Evolutionary conservation across 2,329 filamentous ascomycete genomes (phyloP), one percentile per base, ranked within the genome.

Genomic region (Colletotrichum abscissum): DNA sequence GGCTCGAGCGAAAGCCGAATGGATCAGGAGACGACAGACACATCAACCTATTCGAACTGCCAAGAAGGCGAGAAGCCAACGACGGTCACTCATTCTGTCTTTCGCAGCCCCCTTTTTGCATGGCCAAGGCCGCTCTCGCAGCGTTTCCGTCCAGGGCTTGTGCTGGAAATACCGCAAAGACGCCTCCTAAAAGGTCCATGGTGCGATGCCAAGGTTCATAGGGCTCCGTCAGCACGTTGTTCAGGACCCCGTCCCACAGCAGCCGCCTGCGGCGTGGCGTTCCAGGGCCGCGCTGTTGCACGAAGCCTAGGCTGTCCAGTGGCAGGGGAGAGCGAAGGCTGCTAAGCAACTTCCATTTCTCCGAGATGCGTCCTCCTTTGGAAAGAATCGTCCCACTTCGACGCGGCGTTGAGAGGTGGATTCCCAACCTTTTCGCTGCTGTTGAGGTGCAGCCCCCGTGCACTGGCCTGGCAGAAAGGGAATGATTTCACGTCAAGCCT

Each of bases 301-400:
- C 60, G 69, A 59, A 67, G 30, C 70, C 70, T 67, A 62, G 70
- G 65, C 26, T 42, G 49, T 42, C 49, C 22, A 11, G 38, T 24
- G 9, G 14, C 26, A 49, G 46, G 52, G 19, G 54, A 22, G 62
- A 64, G 14, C 16, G 3, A 49, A 33, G 19, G 55, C 46, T n/a
- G 63, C 65, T 54, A 59, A 63, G 58, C 58, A 69, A 26, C 59
- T 73, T 73, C 70, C 70, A 69, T 73, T 73, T 64, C 70, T 73
- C 70, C 70, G 70, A 62, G 22, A 54, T 38, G 55, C 60, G 14
- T 55, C 28, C 16, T 30, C 28, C 22, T 58, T 38, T 12, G 38
- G 49, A 1, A n/a, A 52, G 38, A 73, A 64, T 73, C 67, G 67
- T 73, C 62, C 70, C 70, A 70, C 70, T 54, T 12, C 35, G 30